Percentiles rank a stretch among this genome's conserved stretches.
Evolutionary conservation across 495 filamentous ascomycete genomes (phyloP).

Genomic region (Aspergillus affinis): DNA sequence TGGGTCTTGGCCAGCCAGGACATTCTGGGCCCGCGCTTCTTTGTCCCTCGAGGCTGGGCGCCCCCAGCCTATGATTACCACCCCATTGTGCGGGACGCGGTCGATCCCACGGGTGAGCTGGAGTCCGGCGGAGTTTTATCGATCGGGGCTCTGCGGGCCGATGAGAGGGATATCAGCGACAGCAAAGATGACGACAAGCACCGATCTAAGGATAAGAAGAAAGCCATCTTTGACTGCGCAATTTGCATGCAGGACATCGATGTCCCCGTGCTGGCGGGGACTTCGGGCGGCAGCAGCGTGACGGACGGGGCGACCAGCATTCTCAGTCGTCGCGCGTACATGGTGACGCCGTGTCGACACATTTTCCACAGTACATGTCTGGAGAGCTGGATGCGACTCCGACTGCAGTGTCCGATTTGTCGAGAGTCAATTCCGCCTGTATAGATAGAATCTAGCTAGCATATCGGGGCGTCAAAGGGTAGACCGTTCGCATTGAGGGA

Average conservation of each 20-base stretch:
- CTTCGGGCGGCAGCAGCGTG: conserved; percentile 45
- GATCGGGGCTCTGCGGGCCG: conserved; percentile 59
- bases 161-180: conserved; percentile 42
- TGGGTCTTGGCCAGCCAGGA: conserved; percentile 75
- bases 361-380: conserved; percentile 93
- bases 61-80: conserved; percentile 95
- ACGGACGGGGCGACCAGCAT: conserved; percentile 65
- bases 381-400: conserved; percentile 93
- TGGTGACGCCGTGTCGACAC: conserved; percentile 96
- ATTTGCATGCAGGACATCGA: conserved; percentile 92
- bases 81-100: conserved; percentile 72
- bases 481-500: neutral
- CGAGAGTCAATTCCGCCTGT: conserved; percentile 83
- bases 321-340: conserved; percentile 77
- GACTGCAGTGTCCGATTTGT: conserved; percentile 94
- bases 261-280: conserved; percentile 71
- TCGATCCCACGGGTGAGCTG: conserved; percentile 55
- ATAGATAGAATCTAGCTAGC: conserved; percentile 49
- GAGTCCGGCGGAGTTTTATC: conserved; percentile 71
- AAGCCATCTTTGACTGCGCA: conserved; percentile 80
- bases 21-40: conserved; percentile 80
- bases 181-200: conserved; percentile 39
- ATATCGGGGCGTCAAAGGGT: neutral
- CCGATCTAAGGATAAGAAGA: conserved; percentile 47
- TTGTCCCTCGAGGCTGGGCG: conserved; percentile 66